Evolutionary conservation across 1,284 basidiomycete genomes (phyloP), one percentile per base, ranked within the genome.

Genomic region (Malassezia yamatoensis): DNA sequence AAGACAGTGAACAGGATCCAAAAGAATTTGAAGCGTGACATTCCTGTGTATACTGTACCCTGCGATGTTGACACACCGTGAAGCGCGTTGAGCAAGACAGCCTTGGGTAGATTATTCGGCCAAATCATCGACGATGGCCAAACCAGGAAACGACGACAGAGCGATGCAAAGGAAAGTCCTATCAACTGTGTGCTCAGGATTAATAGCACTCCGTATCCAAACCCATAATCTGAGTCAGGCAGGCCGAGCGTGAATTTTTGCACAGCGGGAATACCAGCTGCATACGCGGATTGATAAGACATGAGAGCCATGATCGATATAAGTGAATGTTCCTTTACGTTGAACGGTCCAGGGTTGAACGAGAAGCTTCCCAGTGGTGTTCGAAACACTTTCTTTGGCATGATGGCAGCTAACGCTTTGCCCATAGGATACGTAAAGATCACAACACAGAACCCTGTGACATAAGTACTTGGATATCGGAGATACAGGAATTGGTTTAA

Each of bases 301-400:
- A 91, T 82, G 73, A 90, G 93, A 21, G 88, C 85, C 88, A 96
- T 96, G 77, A 96, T 89, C 70, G 83, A 85, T 49, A 96, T 87
- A 32, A 91, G 78, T 0, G 88, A 85, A 71, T 96, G 91, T 73
- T 96, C 93, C 76, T 93, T 93, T 79, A 93, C 90, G 77, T 94
- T 96, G 87, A 91, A 98, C 8, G 90, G 88, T 16, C 93, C 90
- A 0, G 93, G 91, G 70, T 98, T 96, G 47, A 96, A 78, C 2
- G 86, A 87, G 69, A 90, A 85, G 18, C 50, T 29, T 10, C 16
- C 61, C 77, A 77, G 61, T 77, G 80, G 74, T 1, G 88, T 88
- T 9, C 88, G 74, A 2, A 81, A 89, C 0, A 81, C 82, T 15
- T 78, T 82, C 65, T 89, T 88, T 3, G 93, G 93, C 34, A 96